These are phyloP conservation scores for Geranomyces michiganensis DNA, from an alignment of 192 early-diverging fungal genomes.

Conservation along the genomic window DNA sequence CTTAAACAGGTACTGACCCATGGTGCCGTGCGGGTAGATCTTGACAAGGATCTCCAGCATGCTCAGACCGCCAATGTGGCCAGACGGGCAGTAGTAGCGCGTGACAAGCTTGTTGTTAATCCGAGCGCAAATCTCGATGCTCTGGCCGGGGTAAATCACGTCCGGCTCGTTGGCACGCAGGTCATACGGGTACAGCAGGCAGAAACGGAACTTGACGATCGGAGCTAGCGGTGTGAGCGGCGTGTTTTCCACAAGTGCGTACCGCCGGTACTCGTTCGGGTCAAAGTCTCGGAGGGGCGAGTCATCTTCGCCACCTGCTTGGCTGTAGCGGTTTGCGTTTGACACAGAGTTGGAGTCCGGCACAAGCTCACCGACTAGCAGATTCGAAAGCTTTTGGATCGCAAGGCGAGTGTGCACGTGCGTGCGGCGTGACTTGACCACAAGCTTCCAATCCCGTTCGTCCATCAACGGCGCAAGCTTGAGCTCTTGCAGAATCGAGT, in stretches of 20 bases:
- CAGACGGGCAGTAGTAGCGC: conserved; percentile 39
- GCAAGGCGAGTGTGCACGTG: conserved; percentile 47
- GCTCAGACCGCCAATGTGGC: neutral
- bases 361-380: conserved; percentile 46
- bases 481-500: conserved; percentile 22
- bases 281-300: conserved; percentile 22
- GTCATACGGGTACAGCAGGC: conserved; percentile 44
- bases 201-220: conserved; percentile 41
- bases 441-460: conserved; percentile 41
- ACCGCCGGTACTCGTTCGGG: conserved; percentile 46
- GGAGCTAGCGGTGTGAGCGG: conserved; percentile 8
- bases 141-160: conserved; percentile 18
- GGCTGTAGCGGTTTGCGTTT: neutral
- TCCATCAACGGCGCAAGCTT: conserved; percentile 34
- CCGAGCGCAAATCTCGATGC: conserved; percentile 20
- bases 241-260: conserved; percentile 38
- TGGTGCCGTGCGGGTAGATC: conserved; percentile 26
- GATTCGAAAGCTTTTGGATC: conserved; percentile 35
- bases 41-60: conserved; percentile 31
- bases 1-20: conserved; percentile 31
- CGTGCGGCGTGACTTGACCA: conserved; percentile 42
- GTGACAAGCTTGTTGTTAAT: conserved; percentile 26
- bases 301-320: neutral
- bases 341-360: conserved; percentile 6
- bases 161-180: conserved; percentile 21